A percentile compares a stretch with the other conserved stretches of the same genome.
phyloP scores from a whole-genome alignment of 2,329 filamentous ascomycete species.

The Raffaelea ambrosiae region DNA sequence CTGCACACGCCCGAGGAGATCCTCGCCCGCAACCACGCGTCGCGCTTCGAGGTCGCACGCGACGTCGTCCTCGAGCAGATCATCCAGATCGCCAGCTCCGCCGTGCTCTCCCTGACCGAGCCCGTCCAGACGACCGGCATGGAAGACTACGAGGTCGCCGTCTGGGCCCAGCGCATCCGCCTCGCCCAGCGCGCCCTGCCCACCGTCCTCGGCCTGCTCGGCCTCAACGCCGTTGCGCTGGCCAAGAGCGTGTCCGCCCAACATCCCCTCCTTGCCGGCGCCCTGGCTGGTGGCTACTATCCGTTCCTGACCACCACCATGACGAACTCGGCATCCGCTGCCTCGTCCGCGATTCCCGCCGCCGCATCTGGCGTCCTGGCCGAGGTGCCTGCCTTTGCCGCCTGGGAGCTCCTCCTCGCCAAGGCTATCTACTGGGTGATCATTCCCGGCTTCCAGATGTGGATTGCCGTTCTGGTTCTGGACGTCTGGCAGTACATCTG shows the following conservation, averaged over 20 bases:
- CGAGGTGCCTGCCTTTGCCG: constrained; percentile 63
- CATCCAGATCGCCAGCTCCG: constrained; percentile 70
- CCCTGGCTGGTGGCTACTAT: constrained; percentile 73
- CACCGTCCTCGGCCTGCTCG: constrained; percentile 57
- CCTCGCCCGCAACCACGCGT: constrained; percentile 75
- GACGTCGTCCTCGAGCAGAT: constrained; percentile 90
- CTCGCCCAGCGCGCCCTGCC: constrained; percentile 74
- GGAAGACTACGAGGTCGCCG: constrained; percentile 77
- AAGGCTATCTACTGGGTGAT: constrained; percentile 71
- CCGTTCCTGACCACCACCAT: constrained; percentile 51
- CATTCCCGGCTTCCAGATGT: constrained; percentile 71
- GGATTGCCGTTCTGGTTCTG: constrained; percentile 64
- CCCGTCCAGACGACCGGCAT: constrained; percentile 64
- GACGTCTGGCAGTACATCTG: constrained; percentile 99
- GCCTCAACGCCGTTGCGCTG: constrained; percentile 66
- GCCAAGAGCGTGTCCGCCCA: constrained; percentile 65
- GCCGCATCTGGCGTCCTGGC: constrained; percentile 38
- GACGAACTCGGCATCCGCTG: not conserved
- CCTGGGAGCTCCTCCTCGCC: constrained; percentile 71
- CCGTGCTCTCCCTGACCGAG: constrained; percentile 63
- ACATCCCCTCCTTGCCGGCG: constrained; percentile 67
- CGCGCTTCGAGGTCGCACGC: constrained; percentile 74
- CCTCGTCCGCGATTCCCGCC: not conserved
- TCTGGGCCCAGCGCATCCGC: constrained; percentile 80
- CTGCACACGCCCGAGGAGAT: constrained; percentile 93